Evolutionary conservation across 2,329 filamentous ascomycete species (phyloP), one percentile per base, ranked within the genome.

Genomic region (Rosellinia necatrix): DNA sequence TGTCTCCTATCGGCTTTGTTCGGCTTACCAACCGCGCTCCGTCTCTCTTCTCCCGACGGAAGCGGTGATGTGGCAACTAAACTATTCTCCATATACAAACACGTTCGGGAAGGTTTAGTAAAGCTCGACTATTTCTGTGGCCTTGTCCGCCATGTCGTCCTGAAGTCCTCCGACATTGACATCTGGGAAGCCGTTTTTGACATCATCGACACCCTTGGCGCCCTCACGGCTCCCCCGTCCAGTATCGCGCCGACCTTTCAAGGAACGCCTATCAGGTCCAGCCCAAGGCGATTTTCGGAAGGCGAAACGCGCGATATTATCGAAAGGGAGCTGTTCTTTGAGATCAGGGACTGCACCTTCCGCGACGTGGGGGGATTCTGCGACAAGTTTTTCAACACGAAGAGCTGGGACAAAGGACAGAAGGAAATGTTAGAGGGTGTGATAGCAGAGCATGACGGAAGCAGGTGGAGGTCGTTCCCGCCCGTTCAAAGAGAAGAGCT

Each of bases 281-380:
- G 27, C 27, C 12, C 27, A 6, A 30, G 27, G 8, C 27, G 43
- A 34, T n/a, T 47, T 3, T 13, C 9, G 9, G 43, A 47, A 13
- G 34, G 43, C 43, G 43, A 47, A 34, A 47, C 43, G 5, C 43
- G 30, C 15, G 9, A 34, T 10, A n/a, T 47, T 12, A 17, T 47
- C 29, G 43, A 47, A 47, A 4, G 13, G 4, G 43, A 47, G 27
- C 27, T 47, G 6, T 47, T 49, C 10, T 12, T 8, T 8, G 47
- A 49, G 15, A 49, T 49, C 13, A 21, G 22, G 3, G 15, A 21
- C 12, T 49, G 47, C 25, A 40, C 34, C n/a, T 49, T 49, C 13
- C 46, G 46, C 24, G 10, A 30, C 4, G 47, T 49, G 6, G 34
- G n/a, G 24, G 35, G 35, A 21, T 49, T 49, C 35, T 29, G 24